Percentiles rank a stretch among this genome's conserved stretches.
Conservation (phyloP, 768 basidiomycete genomes). For the Floccularia luteovirens region DNA sequence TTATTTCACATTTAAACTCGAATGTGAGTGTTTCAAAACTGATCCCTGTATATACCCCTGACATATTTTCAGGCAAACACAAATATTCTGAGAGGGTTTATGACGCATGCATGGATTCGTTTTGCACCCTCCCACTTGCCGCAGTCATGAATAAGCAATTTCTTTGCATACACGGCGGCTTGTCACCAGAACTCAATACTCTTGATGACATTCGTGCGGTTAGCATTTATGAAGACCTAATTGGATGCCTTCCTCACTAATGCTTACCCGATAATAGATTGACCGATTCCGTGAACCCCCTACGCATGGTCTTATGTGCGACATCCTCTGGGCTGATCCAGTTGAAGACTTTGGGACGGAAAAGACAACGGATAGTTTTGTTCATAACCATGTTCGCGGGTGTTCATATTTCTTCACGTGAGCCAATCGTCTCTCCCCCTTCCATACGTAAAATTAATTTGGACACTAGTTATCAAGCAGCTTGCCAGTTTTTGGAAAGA, state of each 20-base stretch:
- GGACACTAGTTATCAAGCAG: slow-evolving; percentile 77
- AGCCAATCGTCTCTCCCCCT: slow-evolving; percentile 5
- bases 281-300: slow-evolving; percentile 99
- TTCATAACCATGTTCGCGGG: slow-evolving; percentile 95
- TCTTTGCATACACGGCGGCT: slow-evolving; percentile 94
- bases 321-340: slow-evolving; percentile 97
- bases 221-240: slow-evolving; percentile 17
- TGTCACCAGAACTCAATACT: slow-evolving; percentile 92
- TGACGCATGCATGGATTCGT: slow-evolving; percentile 97
- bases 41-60: too few species aligned
- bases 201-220: slow-evolving; percentile 91
- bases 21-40: slow-evolving; percentile 53
- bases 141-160: slow-evolving; percentile 99
- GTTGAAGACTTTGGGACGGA: slow-evolving; percentile 96
- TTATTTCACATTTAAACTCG: slow-evolving; percentile 98
- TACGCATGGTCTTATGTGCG: slow-evolving; percentile 96
- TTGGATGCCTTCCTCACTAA: not conserved
- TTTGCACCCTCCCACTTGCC: slow-evolving; percentile 91
- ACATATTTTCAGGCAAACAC: slow-evolving; percentile 75
- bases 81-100: slow-evolving; percentile 97
- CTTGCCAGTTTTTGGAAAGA: slow-evolving; percentile 94
- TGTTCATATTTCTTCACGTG: slow-evolving; percentile 89
- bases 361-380: slow-evolving; percentile 82
- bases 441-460: slow-evolving; percentile 5
- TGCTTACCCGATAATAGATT: slow-evolving; percentile 42